Percentiles rank a stretch among this genome's conserved stretches.
Conservation (phyloP, 495 filamentous ascomycete genomes). For the Staphylotrichum tortipilum region DNA sequence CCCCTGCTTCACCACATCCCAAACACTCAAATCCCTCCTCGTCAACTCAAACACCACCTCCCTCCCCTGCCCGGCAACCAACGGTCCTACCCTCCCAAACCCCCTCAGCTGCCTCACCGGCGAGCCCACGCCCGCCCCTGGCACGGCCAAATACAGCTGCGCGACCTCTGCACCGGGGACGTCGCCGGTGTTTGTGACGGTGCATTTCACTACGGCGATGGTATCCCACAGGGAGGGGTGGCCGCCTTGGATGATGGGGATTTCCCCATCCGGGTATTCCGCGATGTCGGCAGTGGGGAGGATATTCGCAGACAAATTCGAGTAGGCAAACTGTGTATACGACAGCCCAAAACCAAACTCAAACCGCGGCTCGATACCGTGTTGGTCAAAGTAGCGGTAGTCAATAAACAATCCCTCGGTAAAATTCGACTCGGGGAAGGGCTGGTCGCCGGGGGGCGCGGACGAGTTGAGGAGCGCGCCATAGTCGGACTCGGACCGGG, state of each 20-base stretch:
- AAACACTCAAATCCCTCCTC: slow-evolving; percentile 60
- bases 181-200: slow-evolving; percentile 59
- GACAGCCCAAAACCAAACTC: slow-evolving; percentile 75
- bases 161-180: slow-evolving; percentile 48
- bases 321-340: slow-evolving; percentile 65
- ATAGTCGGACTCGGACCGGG: slow-evolving; percentile 41
- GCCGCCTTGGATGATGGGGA: slow-evolving; percentile 43
- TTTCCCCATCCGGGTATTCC: slow-evolving; percentile 13
- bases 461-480: slow-evolving; percentile 45
- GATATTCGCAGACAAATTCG: slow-evolving; percentile 36
- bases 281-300: not conserved
- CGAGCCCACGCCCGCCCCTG: slow-evolving; percentile 19
- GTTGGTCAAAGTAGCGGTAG: slow-evolving; percentile 67
- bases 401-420: slow-evolving; percentile 70
- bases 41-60: slow-evolving; percentile 40
- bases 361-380: slow-evolving; percentile 55
- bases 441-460: slow-evolving; percentile 20
- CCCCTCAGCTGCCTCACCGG: slow-evolving; percentile 48
- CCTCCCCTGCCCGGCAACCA: slow-evolving; percentile 33
- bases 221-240: slow-evolving; percentile 65
- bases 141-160: slow-evolving; percentile 51
- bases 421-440: slow-evolving; percentile 46
- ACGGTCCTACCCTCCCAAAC: slow-evolving; percentile 42
- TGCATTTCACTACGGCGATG: slow-evolving; percentile 46
- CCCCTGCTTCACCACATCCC: slow-evolving; percentile 71